Base-by-base conservation (phyloP, 352 stramenopile species). In the Phytophthora quininea region DNA sequence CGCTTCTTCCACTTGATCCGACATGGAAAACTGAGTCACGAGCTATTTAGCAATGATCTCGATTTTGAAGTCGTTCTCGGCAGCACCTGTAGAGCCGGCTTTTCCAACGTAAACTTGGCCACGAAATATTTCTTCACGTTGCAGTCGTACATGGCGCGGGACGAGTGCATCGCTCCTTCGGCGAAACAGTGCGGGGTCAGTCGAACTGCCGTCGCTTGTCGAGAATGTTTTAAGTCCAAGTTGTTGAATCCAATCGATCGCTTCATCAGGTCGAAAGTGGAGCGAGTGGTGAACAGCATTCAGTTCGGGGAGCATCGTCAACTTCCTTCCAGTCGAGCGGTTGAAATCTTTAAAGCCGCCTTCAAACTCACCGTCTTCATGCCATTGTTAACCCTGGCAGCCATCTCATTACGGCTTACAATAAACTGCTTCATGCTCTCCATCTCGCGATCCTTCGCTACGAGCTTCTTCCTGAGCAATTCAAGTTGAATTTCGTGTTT, bases 11-110 rank as follows among this genome's bases (percentile, higher is more conserved):
- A 76, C 54, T 2, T 64, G 24, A 24, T 73, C 63, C 0, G 56
- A 59, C 4, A 65, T n/a, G 6, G 75, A 77, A 42, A 81, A 84
- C 49, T 75, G 62, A 0, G 43, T 64, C 29, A 60, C 76, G 9
- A 84, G 67, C 7, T 57, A 52, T 58, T 82, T 82, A 27, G 74
- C 73, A 8, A 82, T 68, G n/a, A 71, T 68, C 27, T 86, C 68
- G 42, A 64, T 79, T 37, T 73, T 57, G 3, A 86, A 71, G 42
- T 86, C 74, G 15, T 74, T 79, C 58, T 71, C 27, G 65, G 19
- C 3, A 76, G n/a, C 4, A 53, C 50, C 4, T 50, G 37, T 0
- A 49, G 10, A 46, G 0, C 54, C 61, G 11, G 35, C 29, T 7
- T 62, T 55, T 10, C 30, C 12, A 15, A 56, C 58, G 59, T 82